phyloP scores from a whole-genome alignment of 2,329 filamentous ascomycete genomes.

The Aspergillus clavatus region DNA sequence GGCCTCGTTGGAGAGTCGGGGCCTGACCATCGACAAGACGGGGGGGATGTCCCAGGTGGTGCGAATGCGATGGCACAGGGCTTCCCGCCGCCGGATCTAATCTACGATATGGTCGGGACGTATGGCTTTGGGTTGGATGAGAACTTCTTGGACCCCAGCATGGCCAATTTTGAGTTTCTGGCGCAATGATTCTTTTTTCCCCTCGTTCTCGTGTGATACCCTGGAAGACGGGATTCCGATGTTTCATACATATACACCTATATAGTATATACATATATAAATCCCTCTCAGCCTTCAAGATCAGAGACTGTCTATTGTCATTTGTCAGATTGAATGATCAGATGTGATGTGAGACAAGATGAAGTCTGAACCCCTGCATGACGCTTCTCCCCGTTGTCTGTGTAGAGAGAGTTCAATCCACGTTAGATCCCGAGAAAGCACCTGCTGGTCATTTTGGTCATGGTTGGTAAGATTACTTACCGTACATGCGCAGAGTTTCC shows the following conservation, averaged over 20 bases:
- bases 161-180: constrained; percentile 39
- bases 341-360: not conserved
- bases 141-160: constrained; percentile 39
- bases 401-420: not conserved
- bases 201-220: not conserved
- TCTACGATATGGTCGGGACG: constrained; percentile 42
- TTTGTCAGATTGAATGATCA: not conserved
- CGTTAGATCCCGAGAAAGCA: not conserved
- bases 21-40: constrained; percentile 13
- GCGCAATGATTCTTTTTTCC: constrained; percentile 24
- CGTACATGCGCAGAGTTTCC: not conserved
- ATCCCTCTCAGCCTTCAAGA: no score
- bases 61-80: constrained; percentile 40
- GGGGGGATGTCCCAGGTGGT: constrained; percentile 35
- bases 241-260: not conserved
- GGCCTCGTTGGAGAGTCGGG: constrained; percentile 11
- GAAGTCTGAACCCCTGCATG: not conserved
- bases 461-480: not conserved
- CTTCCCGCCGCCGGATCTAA: constrained; percentile 38
- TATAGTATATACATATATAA: not conserved
- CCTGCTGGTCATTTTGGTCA: not conserved
- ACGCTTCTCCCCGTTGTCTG: not conserved
- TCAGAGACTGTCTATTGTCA: not conserved
- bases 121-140: constrained; percentile 41
- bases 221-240: not conserved